Evolutionary conservation across 768 basidiomycete species (phyloP), one percentile per base, ranked within the genome.

Genomic region (Auriscalpium vulgare): DNA sequence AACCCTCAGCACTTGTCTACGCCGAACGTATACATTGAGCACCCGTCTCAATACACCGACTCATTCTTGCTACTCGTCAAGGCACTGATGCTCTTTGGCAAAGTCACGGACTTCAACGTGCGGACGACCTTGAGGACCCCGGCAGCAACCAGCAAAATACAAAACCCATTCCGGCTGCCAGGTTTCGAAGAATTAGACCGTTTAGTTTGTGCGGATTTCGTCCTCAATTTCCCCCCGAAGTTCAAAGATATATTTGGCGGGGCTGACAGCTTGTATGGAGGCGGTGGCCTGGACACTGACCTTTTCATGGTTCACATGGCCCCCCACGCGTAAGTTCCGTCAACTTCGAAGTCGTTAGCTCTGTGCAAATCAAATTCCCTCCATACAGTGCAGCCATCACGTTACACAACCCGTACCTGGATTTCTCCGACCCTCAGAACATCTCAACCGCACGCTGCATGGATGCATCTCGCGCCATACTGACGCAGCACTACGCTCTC

Each of bases 301-400:
- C 71, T 93, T 55, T 92, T 88, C 66, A 82, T 92, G 85, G 89
- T 88, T 43, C 89, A 91, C 64, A 78, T 91, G 45, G 79, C 90
- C 58, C 91, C 91, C 17, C 85, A 93, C 66, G 90, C 91, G 89
- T 91, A 70, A 68, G 85, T 79, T 11, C 37, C 55, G 54, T 58
- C 56, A 38, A 53, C 47, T 58, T 13, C 38, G 47, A 46, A 19
- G 38, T 56, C 54, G 47, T 36, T 13, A 4, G 57, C 44, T 51
- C 51, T 64, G 58, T 48, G 56, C 63, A 55, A 62, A 35, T 44
- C 49, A 55, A 56, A 19, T 23, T 29, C 51, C 55, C 51, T 56
- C 47, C 13, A 55, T 50, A 17, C 65, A 92, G 90, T n/a, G 91
- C 91, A 10, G 82, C 84, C 10, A 93, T 93, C 59, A 91, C 91